Percentiles rank a stretch among this genome's conserved stretches.
These are phyloP conservation scores for Cryphonectria naterciae DNA, from an alignment of 2,329 filamentous ascomycete species.

Conservation along the genomic window DNA sequence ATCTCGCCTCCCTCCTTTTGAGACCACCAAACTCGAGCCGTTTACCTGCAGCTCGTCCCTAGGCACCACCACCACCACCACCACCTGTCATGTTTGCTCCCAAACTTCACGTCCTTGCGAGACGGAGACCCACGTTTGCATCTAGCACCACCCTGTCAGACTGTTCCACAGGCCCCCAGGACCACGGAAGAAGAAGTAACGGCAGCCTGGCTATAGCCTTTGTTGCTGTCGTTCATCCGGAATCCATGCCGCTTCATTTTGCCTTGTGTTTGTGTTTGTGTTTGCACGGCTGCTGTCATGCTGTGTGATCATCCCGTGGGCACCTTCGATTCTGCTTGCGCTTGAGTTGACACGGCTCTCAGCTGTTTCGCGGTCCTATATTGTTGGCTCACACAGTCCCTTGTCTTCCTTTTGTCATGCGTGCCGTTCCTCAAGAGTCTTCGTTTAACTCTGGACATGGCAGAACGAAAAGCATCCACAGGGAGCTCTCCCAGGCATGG, in stretches of 20 bases:
- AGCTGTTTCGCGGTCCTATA: background rate
- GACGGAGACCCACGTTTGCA: slow-evolving; percentile 22
- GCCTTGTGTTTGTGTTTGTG: slow-evolving; percentile 31
- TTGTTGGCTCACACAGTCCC: slow-evolving; percentile 15
- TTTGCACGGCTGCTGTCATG: slow-evolving; percentile 29
- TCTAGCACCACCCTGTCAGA: slow-evolving; percentile 15
- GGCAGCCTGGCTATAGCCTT: slow-evolving; percentile 22
- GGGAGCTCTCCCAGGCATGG: slow-evolving; percentile 47
- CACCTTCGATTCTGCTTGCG: slow-evolving; percentile 15
- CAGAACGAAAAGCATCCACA: slow-evolving; percentile 52
- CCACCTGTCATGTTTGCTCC: slow-evolving; percentile 7
- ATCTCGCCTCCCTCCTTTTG: background rate
- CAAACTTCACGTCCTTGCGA: slow-evolving; percentile 7
- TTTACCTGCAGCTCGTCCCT: background rate
- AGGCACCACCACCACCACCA: background rate
- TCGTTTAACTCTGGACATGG: slow-evolving; percentile 39
- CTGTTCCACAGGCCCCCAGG: slow-evolving; percentile 27
- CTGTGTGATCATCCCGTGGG: slow-evolving; percentile 27
- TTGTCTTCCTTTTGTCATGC: slow-evolving; percentile 21
- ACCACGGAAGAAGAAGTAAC: slow-evolving; percentile 23
- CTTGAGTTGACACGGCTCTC: slow-evolving; percentile 5
- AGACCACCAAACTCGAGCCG: background rate
- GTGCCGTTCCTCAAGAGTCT: slow-evolving; percentile 14
- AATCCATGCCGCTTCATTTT: slow-evolving; percentile 26
- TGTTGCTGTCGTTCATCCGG: slow-evolving; percentile 23